phyloP scores from a whole-genome alignment of 2,329 filamentous ascomycete genomes.

The Zymoseptoria ardabiliae region DNA sequence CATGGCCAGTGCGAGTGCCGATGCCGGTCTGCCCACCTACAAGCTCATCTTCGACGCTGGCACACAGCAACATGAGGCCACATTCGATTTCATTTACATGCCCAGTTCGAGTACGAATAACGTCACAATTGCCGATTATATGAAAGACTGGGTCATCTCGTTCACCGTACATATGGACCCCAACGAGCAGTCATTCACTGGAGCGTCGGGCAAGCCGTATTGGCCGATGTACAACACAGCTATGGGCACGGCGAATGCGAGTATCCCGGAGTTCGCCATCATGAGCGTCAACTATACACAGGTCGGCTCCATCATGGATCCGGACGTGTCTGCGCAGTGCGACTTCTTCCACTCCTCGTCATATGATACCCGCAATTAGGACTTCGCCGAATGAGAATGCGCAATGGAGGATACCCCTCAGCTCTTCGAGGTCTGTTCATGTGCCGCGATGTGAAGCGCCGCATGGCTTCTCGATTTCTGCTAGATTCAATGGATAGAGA shows the following conservation, averaged over 20 bases:
- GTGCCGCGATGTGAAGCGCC: too few relatives aligned
- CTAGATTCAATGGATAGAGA: too few relatives aligned
- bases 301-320: conserved; percentile 3
- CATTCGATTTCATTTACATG: conserved; percentile 1
- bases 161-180: conserved; percentile 12
- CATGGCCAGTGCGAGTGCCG: conserved; percentile 13
- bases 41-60: conserved; percentile 19
- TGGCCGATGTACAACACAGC: conserved; percentile 11
- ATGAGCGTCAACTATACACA: not conserved
- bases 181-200: conserved; percentile 5
- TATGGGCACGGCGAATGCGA: not conserved
- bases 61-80: conserved; percentile 13
- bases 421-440: too few relatives aligned
- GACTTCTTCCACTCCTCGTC: conserved; percentile 13
- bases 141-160: conserved; percentile 16
- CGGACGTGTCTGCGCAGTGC: conserved; percentile 14
- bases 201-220: conserved; percentile 7
- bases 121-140: conserved; percentile 10
- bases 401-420: too few relatives aligned
- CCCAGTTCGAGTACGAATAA: conserved; percentile 8
- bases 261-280: conserved; percentile 11
- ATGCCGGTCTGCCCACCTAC: conserved; percentile 16
- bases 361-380: not conserved
- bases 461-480: too few relatives aligned
- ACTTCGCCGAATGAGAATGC: not conserved